phyloP scores from a whole-genome alignment of 306 rosid genomes.

The Luffa aegyptiaca region DNA sequence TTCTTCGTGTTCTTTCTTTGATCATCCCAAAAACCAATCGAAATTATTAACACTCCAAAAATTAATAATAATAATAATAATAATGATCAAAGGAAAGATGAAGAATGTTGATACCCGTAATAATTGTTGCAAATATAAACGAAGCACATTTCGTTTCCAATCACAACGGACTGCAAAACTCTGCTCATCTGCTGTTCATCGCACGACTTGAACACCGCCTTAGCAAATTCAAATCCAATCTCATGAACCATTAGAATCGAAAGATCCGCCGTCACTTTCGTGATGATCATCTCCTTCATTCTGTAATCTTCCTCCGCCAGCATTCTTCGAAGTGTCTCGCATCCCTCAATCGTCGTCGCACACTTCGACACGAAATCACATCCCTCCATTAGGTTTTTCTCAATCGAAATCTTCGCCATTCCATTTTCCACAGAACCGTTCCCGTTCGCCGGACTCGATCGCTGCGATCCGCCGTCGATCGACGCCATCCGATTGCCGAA shows the following conservation, averaged over 20 bases:
- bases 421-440: not conserved
- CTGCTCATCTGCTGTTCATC: not conserved
- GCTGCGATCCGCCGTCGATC: no score
- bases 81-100: not conserved
- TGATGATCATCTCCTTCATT: not conserved
- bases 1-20: no score
- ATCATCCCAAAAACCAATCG: not conserved
- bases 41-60: no score
- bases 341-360: not conserved
- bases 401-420: not conserved
- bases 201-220: not conserved
- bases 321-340: not conserved
- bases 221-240: not conserved
- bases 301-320: not conserved
- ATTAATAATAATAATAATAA: no score
- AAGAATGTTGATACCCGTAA: not conserved
- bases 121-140: not conserved
- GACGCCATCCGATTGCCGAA: no score
- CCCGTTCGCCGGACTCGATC: no score
- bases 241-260: not conserved
- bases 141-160: not conserved
- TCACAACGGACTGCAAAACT: not conserved
- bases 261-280: not conserved
- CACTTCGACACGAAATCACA: not conserved
- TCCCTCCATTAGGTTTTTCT: not conserved